A percentile compares a stretch with the other conserved stretches of the same genome.
Evolutionary conservation across 2,329 filamentous ascomycete species (phyloP).

Genomic region (Helotiales sp.): DNA sequence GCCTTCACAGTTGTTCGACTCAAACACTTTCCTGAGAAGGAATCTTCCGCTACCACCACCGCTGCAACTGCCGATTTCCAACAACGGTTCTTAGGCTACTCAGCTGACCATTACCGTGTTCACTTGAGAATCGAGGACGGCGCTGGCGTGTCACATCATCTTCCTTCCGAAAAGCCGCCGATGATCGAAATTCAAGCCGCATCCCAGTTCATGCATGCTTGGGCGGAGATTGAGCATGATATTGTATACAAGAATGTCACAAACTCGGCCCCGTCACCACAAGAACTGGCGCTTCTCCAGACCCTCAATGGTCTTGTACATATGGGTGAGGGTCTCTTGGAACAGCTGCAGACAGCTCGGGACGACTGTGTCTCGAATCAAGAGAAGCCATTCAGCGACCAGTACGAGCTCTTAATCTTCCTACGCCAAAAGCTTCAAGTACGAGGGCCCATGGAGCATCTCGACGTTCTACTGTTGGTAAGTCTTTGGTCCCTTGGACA

Average conservation of each 20-base stretch:
- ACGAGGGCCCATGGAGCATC: not conserved
- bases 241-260: conserved; percentile 13
- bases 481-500: not conserved
- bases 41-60: not conserved
- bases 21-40: not conserved
- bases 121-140: not conserved
- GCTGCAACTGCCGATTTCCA: not conserved
- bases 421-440: not conserved
- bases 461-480: not conserved
- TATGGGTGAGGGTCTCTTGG: conserved; percentile 10
- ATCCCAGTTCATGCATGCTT: conserved; percentile 16
- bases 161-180: conserved; percentile 5
- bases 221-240: conserved; percentile 17
- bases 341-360: conserved; percentile 10
- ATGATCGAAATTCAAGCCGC: conserved; percentile 15
- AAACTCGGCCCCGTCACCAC: not conserved
- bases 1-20: conserved; percentile 7
- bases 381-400: conserved; percentile 7
- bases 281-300: conserved; percentile 15
- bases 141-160: not conserved
- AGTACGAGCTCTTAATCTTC: conserved; percentile 7
- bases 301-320: conserved; percentile 15
- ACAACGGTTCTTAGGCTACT: conserved; percentile 15
- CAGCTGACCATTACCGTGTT: conserved; percentile 15
- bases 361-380: conserved; percentile 7